Evolutionary conservation across 2,329 filamentous ascomycete species (phyloP), one percentile per base, ranked within the genome.

Genomic region (Fusarium domesticum): DNA sequence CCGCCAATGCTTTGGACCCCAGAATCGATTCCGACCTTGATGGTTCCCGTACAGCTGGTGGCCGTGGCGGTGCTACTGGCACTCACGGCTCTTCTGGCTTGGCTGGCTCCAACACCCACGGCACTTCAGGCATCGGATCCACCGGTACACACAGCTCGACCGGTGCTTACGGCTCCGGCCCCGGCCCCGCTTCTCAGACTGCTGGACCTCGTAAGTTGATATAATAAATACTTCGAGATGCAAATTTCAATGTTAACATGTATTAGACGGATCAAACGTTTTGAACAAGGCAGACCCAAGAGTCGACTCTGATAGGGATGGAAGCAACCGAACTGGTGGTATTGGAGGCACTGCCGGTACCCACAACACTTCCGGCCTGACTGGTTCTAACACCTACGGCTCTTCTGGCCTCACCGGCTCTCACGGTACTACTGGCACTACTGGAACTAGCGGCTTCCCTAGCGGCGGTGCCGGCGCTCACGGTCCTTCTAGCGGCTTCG

Each of bases 11-110:
- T 49, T 49, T 64, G 2, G 78, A 81, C 45, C 77, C 77, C 16
- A 65, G 74, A 20, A 66, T 80, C 32, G 77, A 81, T 57, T 76
- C 72, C 5, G 75, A 81, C 58, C 66, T 72, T n/a, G 72, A 74
- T 46, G 56, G 60, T 43, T 64, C 57, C 47, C 57, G 56, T 36
- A 64, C 57, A 51, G 16, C 60, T 17, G 62, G 63, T 31, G 25
- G 41, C 8, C 43, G 43, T 31, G 39, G 45, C 19, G 48, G 41
- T n/a, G 30, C 38, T 31, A 37, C 45, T n/a, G 30, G 45, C 14
- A 45, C 47, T 18, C 33, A 44, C 19, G 44, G 60, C 31, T 48
- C 51, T 33, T 31, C 47, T 30, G 42, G 51, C 14, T 43, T n/a
- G n/a, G n/a, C 54, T 3, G 52, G 53, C 16, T 37, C 50, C 23